A percentile compares a stretch with the other conserved stretches of the same genome.
phyloP scores from a whole-genome alignment of 495 filamentous ascomycete genomes.

The Usnea hakonensis region DNA sequence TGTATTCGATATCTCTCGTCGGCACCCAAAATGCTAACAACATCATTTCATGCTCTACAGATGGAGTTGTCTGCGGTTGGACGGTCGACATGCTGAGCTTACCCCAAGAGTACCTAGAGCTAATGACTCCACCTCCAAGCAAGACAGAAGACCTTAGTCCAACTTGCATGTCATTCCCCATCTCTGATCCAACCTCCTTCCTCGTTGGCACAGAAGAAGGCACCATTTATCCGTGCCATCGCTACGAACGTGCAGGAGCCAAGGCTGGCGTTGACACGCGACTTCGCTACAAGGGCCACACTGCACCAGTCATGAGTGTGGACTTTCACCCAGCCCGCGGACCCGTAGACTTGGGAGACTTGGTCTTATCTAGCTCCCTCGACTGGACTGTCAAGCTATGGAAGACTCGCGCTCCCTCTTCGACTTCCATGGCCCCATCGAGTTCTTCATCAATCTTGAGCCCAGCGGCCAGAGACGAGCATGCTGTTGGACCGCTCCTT shows the following conservation, averaged over 20 bases:
- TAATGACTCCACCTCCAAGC: constrained; percentile 74
- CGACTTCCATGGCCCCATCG: constrained; percentile 45
- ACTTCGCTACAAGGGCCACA: constrained; percentile 77
- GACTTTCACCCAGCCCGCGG: constrained; percentile 90
- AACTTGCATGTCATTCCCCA: constrained; percentile 92
- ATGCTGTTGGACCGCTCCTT: constrained; percentile 52
- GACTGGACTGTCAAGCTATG: constrained; percentile 98
- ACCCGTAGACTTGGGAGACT: constrained; percentile 87
- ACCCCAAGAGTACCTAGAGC: constrained; percentile 84
- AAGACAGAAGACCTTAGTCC: constrained; percentile 94
- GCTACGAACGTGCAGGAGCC: constrained; percentile 92
- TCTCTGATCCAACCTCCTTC: constrained; percentile 94
- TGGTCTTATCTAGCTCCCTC: constrained; percentile 75
- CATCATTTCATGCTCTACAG: constrained; percentile 90
- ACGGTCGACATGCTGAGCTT: constrained; percentile 93
- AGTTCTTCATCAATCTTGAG: constrained; percentile 28
- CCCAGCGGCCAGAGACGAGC: constrained; percentile 32
- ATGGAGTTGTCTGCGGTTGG: constrained; percentile 95
- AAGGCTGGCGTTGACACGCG: constrained; percentile 88
- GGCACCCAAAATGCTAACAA: constrained; percentile 99
- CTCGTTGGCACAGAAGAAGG: constrained; percentile 95
- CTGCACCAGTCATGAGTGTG: constrained; percentile 90
- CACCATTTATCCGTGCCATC: constrained; percentile 88
- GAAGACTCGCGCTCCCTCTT: constrained; percentile 76
- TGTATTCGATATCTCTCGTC: constrained; percentile 91